Evolutionary conservation across 2,329 filamentous ascomycete species (phyloP), one percentile per base, ranked within the genome.

Genomic region (Alternaria postmessia): DNA sequence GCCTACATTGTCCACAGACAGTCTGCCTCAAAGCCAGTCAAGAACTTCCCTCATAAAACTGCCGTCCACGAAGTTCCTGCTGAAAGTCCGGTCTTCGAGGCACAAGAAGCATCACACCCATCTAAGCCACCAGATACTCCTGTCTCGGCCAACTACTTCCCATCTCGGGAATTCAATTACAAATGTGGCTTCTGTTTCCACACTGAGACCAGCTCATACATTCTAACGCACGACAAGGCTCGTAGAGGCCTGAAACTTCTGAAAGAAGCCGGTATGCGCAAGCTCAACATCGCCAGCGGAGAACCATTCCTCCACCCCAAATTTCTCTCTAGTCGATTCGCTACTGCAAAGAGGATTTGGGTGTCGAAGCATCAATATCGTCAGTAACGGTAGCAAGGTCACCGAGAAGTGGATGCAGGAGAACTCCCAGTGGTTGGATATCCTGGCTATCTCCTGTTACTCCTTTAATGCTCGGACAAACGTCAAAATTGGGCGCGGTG

Each of bases 231-330:
- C 11, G 24, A 38, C 4, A 26, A 42, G 7, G 36, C 22, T 1
- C 5, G 8, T 11, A 2, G 26, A 30, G 56, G 42, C 1, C 36
- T 58, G 3, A 41, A n/a, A 32, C 28, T 58, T 9, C 51, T 59
- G 36, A 54, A 43, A 22, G 30, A 59, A 22, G 51, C 51, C 3
- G 57, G 57, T 18, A 59, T 59, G 57, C 57, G 43, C 16, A 59
- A 59, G 18, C 44, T 55, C 30, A 55, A 59, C 14, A 51, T 55
- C 20, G 57, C 57, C 7, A 51, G 44, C 2, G 51, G 57, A 14
- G 57, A 59, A 26, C 57, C 44, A 12, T 59, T 55, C 14, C 51
- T 59, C 7, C 36, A 59, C 32, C 38, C 57, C 7, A 38, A 55
- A n/a, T 14, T 49, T n/a, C 43, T 55, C 42, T 41, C 51, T 5